These are phyloP conservation scores for Fusarium xylarioides DNA, from an alignment of 2,329 filamentous ascomycete genomes.

Conservation along the genomic window DNA sequence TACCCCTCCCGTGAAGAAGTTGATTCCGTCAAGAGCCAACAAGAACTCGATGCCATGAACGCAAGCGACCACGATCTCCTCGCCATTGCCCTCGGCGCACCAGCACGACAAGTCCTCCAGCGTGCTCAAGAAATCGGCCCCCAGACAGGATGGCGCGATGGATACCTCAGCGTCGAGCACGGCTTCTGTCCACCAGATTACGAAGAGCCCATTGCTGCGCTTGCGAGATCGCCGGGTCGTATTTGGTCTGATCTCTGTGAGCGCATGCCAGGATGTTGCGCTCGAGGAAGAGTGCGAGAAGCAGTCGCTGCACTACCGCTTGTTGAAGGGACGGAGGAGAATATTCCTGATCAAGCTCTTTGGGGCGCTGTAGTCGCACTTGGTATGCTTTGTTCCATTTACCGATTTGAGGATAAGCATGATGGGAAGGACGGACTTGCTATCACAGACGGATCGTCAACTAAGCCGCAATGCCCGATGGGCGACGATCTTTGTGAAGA, in stretches of 20 bases:
- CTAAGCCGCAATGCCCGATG: slow-evolving; percentile 53
- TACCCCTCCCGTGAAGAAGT: slow-evolving; percentile 54
- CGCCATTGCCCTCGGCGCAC: slow-evolving; percentile 62
- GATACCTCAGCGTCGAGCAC: slow-evolving; percentile 51
- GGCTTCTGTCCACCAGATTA: slow-evolving; percentile 63
- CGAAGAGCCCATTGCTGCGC: slow-evolving; percentile 57
- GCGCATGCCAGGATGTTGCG: slow-evolving; percentile 61
- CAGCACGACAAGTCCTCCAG: slow-evolving; percentile 62
- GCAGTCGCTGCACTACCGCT: slow-evolving; percentile 59
- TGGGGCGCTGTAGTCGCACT: slow-evolving; percentile 63
- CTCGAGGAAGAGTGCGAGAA: slow-evolving; percentile 60
- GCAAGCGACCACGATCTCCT: slow-evolving; percentile 59
- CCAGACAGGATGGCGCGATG: slow-evolving; percentile 60
- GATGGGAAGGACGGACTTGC: slow-evolving; percentile 61
- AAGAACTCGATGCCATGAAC: slow-evolving; percentile 59
- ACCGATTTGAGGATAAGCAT: slow-evolving; percentile 61
- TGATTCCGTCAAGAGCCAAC: slow-evolving; percentile 45
- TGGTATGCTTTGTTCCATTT: slow-evolving; percentile 63
- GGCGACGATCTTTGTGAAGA: slow-evolving; percentile 62
- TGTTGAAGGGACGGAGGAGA: slow-evolving; percentile 58
- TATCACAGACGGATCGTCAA: slow-evolving; percentile 38
- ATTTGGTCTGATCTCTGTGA: slow-evolving; percentile 65
- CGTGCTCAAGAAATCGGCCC: slow-evolving; percentile 62
- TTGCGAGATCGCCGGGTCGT: slow-evolving; percentile 57
- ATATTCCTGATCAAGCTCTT: slow-evolving; percentile 61